Conservation (phyloP, 208 protist genomes). For the Phytomonas serpens region DNA sequence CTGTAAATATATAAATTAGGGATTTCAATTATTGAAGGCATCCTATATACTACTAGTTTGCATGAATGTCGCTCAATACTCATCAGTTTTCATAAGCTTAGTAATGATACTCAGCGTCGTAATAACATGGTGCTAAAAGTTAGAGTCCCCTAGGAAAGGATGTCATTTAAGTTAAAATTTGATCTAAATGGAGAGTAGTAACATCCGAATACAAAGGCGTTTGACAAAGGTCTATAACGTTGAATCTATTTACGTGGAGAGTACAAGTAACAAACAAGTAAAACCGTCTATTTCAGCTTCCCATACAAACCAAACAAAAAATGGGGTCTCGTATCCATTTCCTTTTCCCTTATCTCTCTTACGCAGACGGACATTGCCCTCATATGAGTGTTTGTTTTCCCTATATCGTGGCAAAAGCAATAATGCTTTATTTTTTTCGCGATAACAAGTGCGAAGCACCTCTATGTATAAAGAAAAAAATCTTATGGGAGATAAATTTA, state of each 20-base stretch:
- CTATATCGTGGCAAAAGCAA: neutral
- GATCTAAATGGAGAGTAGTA: conserved; percentile 10
- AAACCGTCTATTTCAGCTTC: neutral
- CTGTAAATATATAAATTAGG: neutral
- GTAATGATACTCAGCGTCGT: neutral
- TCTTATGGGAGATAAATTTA: neutral
- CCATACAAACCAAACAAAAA: neutral
- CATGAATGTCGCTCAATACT: neutral
- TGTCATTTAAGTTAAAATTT: neutral
- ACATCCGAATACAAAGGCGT: conserved; percentile 9
- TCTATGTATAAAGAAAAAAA: neutral
- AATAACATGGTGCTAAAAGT: neutral
- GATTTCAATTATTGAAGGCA: neutral
- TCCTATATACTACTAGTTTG: neutral
- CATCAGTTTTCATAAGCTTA: neutral
- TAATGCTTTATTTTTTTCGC: neutral
- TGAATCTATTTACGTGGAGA: conserved; percentile 10
- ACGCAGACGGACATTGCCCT: neutral
- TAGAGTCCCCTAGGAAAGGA: neutral
- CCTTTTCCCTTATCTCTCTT: neutral
- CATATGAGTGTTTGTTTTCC: neutral
- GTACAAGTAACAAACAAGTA: conserved; percentile 8
- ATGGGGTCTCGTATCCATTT: neutral
- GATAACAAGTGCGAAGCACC: neutral
- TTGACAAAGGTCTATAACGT: conserved; percentile 8